phyloP scores from a whole-genome alignment of 257 asterid genomes.

The Ilex asprella region DNA sequence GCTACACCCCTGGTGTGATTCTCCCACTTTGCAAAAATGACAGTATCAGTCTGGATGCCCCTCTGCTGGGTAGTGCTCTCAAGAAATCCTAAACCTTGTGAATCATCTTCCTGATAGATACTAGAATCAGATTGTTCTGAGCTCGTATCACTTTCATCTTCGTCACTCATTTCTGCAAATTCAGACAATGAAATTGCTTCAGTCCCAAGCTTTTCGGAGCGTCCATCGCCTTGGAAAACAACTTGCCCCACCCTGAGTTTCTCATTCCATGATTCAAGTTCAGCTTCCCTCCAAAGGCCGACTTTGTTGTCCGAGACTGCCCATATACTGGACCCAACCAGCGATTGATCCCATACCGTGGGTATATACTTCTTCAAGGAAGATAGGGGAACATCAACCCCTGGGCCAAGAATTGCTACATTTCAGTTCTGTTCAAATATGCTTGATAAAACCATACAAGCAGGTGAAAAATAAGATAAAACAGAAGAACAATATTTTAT shows the following conservation, averaged over 20 bases:
- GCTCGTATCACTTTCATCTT: slow-evolving; percentile 50
- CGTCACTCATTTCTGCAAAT: slow-evolving; percentile 52
- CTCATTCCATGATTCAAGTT: slow-evolving; percentile 82
- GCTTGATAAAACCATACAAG: neutral
- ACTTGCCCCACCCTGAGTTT: slow-evolving; percentile 48
- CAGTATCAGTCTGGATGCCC: slow-evolving; percentile 84
- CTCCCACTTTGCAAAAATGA: slow-evolving; percentile 90
- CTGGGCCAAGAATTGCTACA: slow-evolving; percentile 29
- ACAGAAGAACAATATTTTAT: too few relatives aligned
- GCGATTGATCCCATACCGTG: slow-evolving; percentile 67
- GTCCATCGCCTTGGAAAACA: slow-evolving; percentile 72
- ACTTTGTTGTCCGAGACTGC: slow-evolving; percentile 52
- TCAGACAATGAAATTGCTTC: slow-evolving; percentile 58
- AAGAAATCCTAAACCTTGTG: slow-evolving; percentile 67
- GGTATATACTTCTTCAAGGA: slow-evolving; percentile 63
- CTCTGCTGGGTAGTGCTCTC: slow-evolving; percentile 43
- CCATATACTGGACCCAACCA: slow-evolving; percentile 80
- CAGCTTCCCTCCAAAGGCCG: slow-evolving; percentile 90
- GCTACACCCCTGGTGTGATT: slow-evolving; percentile 97
- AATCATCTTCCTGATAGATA: slow-evolving; percentile 46
- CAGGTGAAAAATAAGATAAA: neutral
- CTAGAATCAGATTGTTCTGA: slow-evolving; percentile 52
- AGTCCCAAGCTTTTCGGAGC: slow-evolving; percentile 53
- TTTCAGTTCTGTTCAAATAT: slow-evolving; percentile 9
- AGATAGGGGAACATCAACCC: slow-evolving; percentile 59